phyloP scores from a whole-genome alignment of 768 basidiomycete species.

The Thelephora aurantiotincta region DNA sequence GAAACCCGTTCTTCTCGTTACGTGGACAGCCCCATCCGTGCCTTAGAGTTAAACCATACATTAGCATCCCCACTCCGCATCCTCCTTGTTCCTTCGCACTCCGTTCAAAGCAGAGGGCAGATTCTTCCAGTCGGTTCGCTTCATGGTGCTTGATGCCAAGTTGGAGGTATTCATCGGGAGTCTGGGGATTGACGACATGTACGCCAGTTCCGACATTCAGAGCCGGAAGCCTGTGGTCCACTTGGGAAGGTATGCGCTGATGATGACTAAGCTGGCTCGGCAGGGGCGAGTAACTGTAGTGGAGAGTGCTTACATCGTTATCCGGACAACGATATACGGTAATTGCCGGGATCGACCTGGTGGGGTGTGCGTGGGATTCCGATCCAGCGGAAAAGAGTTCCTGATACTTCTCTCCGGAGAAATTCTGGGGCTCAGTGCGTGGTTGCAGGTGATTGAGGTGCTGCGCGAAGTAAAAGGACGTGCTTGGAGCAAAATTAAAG shows the following conservation, averaged over 20 bases:
- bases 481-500: slow-evolving; percentile 16
- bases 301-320: background rate
- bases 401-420: background rate
- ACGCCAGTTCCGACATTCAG: background rate
- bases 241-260: slow-evolving; percentile 1
- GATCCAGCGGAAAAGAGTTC: no score
- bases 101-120: slow-evolving; percentile 62
- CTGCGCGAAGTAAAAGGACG: background rate
- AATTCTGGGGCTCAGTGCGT: slow-evolving; percentile 23
- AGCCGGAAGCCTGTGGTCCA: background rate
- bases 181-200: slow-evolving; percentile 12
- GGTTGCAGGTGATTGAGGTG: slow-evolving; percentile 18
- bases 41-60: slow-evolving; percentile 78
- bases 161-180: slow-evolving; percentile 57
- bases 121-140: slow-evolving; percentile 52
- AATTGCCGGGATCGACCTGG: slow-evolving; percentile 6
- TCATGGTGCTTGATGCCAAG: slow-evolving; percentile 71
- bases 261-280: slow-evolving; percentile 1
- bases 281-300: slow-evolving; percentile 1
- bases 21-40: slow-evolving; percentile 83
- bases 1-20: slow-evolving; percentile 68
- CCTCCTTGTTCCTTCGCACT: slow-evolving; percentile 64
- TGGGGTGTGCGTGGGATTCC: slow-evolving; percentile 4
- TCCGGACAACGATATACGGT: slow-evolving; percentile 4
- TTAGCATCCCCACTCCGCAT: slow-evolving; percentile 81